Base-by-base conservation (phyloP, 305 asterid genomes). In the Fraxinus sp. region DNA sequence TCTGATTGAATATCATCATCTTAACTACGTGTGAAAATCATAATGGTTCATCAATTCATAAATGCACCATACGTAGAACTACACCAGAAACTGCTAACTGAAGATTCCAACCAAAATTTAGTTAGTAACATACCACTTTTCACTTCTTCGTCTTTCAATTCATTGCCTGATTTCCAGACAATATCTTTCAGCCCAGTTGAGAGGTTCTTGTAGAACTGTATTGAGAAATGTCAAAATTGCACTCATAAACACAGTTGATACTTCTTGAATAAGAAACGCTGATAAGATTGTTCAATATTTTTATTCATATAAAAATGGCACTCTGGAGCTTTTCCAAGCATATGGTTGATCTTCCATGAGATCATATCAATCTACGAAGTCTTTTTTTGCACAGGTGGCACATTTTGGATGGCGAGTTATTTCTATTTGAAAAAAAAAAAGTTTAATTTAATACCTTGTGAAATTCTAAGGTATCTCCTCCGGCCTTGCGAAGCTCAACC, bases 401-500 rank as follows among this genome's bases (percentile, higher is more conserved):
- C 66, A 36, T 22, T 39, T 0, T 35, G 39, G 76, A 9, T 13
- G 18, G 52, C 10, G 10, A 39, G 72, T 16, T 3, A 52, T 55
- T 20, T 71, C 30, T 33, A 37, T 55, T 14, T 14, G 33, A 3
- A 37, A 37, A 37, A 28, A 28, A 76, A 8, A 32, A 14, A 32
- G 49, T 77, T n/a, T 11, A 68, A 35, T 26, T 79, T 49, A 14
- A 55, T 87, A 95, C 99, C 98, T 91, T 93, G 90, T 94, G 98
- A 87, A 96, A 96, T 88, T 96, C 99, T 81, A 96, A 90, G 66
- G 99, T 96, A 84, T 96, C 99, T 80, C 99, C 99, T 52, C 97
- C 98, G 16, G 98, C 87, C 89, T 96, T 96, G 74, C 98, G 97
- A 86, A 96, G 91, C 92, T 96, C 98, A 62, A 96, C 98, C 94